Evolutionary conservation across 1,284 basidiomycete genomes (phyloP), one percentile per base, ranked within the genome.

Genomic region (Papiliotrema flavescens): DNA sequence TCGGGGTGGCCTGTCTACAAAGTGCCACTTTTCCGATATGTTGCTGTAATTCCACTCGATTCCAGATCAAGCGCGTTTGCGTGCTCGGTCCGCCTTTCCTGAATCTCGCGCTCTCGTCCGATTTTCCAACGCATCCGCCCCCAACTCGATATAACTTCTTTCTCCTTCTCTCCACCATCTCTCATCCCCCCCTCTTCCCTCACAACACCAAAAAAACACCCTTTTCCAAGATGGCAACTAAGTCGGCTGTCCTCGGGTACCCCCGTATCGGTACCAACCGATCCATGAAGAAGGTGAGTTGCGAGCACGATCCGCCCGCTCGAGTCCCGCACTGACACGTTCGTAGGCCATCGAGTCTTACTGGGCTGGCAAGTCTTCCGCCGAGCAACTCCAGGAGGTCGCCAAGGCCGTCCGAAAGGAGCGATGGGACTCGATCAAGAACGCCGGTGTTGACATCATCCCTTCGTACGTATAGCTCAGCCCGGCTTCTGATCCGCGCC

Each of bases 211-310:
- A 37, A 23, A 51, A 51, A 47, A 40, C 39, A 47, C 49, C 56
- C 53, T 32, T 47, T 53, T 56, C 36, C 63, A 74, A 65, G 66
- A 76, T 74, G 68, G 28, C 28, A 32, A 73, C 77, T 64, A 64
- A 74, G 54, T 93, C 90, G 66, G 90, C 89, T 73, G 88, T 94
- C 69, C 87, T 98, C 73, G 96, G 96, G 74, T 98, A 94, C 82
- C 95, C 95, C 74, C 90, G 95, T 74, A 96, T 98, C 79, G 93
- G 93, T 88, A 69, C 68, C 57, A 88, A 92, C 81, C 90, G 94
- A 82, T 93, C 98, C 81, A 86, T 96, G 69, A 99, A 99, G 83
- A 98, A 98, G 73, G 74, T 73, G 20, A 56, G 68, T 58, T 23
- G 39, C 5, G 6, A 32, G 28, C 28, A 6, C 28, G 28, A 45